These are phyloP conservation scores for Pythium oligandrum DNA, from an alignment of 352 stramenopile genomes.

Conservation along the genomic window DNA sequence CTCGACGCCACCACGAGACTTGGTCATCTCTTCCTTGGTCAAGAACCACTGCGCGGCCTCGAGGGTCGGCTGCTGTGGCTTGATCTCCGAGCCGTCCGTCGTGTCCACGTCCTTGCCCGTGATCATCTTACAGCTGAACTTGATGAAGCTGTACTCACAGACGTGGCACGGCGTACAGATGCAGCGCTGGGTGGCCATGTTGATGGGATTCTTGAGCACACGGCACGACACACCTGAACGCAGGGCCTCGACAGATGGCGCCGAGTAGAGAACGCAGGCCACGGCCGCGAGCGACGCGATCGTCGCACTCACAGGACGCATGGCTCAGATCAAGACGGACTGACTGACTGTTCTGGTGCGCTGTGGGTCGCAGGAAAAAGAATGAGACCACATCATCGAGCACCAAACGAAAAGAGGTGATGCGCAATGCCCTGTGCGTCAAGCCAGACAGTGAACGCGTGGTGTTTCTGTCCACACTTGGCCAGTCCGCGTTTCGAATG, in stretches of 20 bases:
- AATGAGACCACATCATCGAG: no score
- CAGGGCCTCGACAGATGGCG: not conserved
- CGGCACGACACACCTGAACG: conserved; percentile 11
- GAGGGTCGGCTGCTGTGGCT: conserved; percentile 29
- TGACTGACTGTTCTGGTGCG: no score
- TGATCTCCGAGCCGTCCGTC: conserved; percentile 21
- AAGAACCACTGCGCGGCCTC: conserved; percentile 49
- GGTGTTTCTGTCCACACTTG: no score
- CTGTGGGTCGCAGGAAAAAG: no score
- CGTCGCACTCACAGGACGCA: no score
- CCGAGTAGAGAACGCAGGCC: not conserved
- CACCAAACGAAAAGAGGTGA: no score
- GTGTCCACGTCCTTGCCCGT: conserved; percentile 2
- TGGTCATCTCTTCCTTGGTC: conserved; percentile 40
- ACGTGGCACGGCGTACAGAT: conserved; percentile 34
- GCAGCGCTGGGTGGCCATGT: conserved; percentile 25
- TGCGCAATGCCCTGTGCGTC: no score
- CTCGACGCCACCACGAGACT: conserved; percentile 29
- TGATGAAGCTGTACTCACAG: conserved; percentile 24
- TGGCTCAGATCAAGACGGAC: no score
- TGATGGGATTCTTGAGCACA: conserved; percentile 16
- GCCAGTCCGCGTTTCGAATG: no score
- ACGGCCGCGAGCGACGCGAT: not conserved
- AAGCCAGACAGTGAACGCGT: no score
- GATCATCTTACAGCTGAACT: conserved; percentile 21